A percentile compares a stretch with the other conserved stretches of the same genome.
Evolutionary conservation across 2,329 filamentous ascomycete species (phyloP).

Genomic region (Trichoderma semiorbis): DNA sequence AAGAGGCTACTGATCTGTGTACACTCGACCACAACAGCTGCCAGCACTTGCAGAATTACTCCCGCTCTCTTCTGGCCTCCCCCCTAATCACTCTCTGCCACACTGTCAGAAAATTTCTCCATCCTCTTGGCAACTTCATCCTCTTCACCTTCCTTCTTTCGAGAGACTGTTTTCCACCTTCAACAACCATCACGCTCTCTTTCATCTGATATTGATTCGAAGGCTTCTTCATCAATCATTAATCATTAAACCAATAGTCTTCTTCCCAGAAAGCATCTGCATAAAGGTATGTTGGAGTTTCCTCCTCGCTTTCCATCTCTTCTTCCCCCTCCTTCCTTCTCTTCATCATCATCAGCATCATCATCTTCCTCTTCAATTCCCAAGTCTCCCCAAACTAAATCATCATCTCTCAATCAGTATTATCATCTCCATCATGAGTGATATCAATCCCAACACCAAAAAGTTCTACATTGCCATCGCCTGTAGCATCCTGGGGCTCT

Average conservation of each 20-base stretch:
- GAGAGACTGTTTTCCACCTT: neutral
- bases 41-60: neutral
- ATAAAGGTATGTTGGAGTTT: neutral
- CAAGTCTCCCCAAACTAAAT: neutral
- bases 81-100: neutral
- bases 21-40: conserved; percentile 2
- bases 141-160: neutral
- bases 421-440: neutral
- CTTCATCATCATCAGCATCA: neutral
- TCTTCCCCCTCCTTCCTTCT: neutral
- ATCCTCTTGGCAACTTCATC: neutral
- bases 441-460: neutral
- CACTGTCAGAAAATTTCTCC: neutral
- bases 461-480: neutral
- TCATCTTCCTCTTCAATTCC: neutral
- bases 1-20: neutral
- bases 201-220: neutral
- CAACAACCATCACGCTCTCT: neutral
- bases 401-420: neutral
- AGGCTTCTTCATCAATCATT: neutral
- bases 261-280: neutral
- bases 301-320: neutral
- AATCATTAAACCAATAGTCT: neutral
- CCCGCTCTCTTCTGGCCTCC: neutral
- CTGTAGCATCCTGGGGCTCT: neutral